These are phyloP conservation scores for Perkinsus chesapeaki DNA, from an alignment of 169 alveolate genomes.

Conservation along the genomic window DNA sequence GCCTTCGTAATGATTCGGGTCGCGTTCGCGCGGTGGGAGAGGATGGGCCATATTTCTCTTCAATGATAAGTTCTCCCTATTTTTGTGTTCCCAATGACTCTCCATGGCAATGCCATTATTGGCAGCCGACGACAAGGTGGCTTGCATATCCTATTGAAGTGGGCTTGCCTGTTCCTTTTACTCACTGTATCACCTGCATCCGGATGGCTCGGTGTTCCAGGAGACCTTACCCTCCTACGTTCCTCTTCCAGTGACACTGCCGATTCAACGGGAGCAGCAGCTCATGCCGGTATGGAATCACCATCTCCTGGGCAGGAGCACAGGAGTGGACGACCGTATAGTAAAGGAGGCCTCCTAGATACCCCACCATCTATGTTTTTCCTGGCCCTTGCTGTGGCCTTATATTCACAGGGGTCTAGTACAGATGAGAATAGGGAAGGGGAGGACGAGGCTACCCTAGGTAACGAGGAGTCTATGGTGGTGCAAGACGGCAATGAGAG, in stretches of 20 bases:
- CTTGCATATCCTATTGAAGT: background rate
- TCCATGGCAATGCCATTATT: too few relatives aligned
- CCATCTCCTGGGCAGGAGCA: background rate
- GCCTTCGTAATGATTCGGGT: too few relatives aligned
- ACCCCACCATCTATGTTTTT: background rate
- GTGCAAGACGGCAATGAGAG: too few relatives aligned
- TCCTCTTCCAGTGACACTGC: background rate
- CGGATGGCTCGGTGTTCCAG: background rate
- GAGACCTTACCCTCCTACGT: background rate
- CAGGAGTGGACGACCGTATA: background rate
- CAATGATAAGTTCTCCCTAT: too few relatives aligned
- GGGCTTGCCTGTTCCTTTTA: background rate
- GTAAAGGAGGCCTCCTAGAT: background rate
- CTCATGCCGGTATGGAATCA: too few relatives aligned
- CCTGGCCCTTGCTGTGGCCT: background rate
- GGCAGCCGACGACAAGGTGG: background rate
- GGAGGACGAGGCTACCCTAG: background rate
- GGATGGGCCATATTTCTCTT: too few relatives aligned
- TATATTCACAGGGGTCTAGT: background rate
- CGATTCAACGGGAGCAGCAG: background rate
- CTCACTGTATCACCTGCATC: background rate
- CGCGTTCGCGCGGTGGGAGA: too few relatives aligned
- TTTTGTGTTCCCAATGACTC: too few relatives aligned
- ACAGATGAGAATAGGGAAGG: background rate
- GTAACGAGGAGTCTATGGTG: background rate